Evolutionary conservation across 352 stramenopile species (phyloP), one percentile per base, ranked within the genome.

Genomic region (Globisporangium irregulare): DNA sequence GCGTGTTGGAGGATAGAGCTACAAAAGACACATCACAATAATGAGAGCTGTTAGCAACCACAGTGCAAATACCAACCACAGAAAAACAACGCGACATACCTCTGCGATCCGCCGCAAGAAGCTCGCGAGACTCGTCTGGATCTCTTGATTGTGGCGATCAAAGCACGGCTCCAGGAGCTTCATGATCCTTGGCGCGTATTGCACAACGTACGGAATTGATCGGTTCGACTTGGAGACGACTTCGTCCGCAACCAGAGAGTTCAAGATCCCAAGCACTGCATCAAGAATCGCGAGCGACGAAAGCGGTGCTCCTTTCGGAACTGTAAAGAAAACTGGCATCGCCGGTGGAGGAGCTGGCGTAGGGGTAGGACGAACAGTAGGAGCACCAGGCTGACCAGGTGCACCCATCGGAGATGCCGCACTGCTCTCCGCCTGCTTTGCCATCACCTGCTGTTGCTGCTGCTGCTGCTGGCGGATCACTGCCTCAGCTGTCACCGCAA

Each of bases 161-260:
- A 97, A 97, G 69, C 89, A 97, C 32, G 89, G 88, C 63, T 97
- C 89, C 18, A 96, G 66, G 18, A 97, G 67, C 75, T 97, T 97
- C 88, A 96, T 95, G 50, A 97, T 92, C 36, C 88, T 78, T 14
- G 88, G 88, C 4, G 89, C 89, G 54, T 97, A 95, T 71, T 97
- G 88, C 34, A 96, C 80, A 20, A 95, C 84, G 67, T 95, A 97
- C 22, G 88, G 86, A 15, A 94, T 77, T 38, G 80, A 66, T 56
- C 87, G 78, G n/a, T 83, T 85, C 22, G 88, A 94, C 66, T 84
- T 84, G 3, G 74, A 61, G 12, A 96, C 82, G 2, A 97, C 88
- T 34, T 94, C 82, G 5, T 89, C 81, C 0, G 73, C 82, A 12
- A 95, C 83, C 18, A 96, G 75, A 3, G 88, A 91, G 71, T 95